A percentile compares a stretch with the other conserved stretches of the same genome.
Conservation (phyloP, 2,329 filamentous ascomycete genomes). For the Apiospora sp. region DNA sequence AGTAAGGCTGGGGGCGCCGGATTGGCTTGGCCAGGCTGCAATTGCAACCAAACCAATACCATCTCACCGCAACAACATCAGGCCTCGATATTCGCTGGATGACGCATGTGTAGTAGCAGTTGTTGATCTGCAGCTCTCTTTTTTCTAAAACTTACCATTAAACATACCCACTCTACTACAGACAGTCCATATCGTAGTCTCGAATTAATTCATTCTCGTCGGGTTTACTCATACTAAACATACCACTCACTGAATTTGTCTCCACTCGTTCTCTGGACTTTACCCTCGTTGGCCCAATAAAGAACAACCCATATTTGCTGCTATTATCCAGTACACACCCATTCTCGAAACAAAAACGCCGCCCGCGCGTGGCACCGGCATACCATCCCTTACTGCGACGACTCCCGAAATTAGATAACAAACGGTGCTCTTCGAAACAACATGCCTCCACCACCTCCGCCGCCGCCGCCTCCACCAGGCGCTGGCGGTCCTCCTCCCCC, state of each 20-base stretch:
- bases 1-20: not conserved
- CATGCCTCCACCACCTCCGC: slow-evolving; percentile 69
- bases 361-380: slow-evolving; percentile 11
- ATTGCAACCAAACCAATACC: not conserved
- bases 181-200: slow-evolving; percentile 12
- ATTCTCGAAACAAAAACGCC: not conserved
- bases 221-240: not conserved
- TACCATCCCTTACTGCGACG: not conserved
- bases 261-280: not conserved
- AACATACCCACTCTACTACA: not conserved
- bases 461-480: slow-evolving; percentile 69
- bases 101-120: not conserved
- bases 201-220: not conserved
- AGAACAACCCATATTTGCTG: not conserved
- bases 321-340: not conserved
- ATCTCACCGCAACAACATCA: slow-evolving; percentile 13
- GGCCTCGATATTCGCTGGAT: slow-evolving; percentile 16
- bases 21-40: slow-evolving; percentile 7
- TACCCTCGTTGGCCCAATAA: not conserved
- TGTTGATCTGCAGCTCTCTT: not conserved
- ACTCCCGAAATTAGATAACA: not conserved
- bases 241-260: not conserved
- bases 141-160: not conserved
- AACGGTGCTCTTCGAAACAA: not conserved
- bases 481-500: slow-evolving; percentile 69